phyloP scores from a whole-genome alignment of 306 rosid genomes.

The Cucurbita pepo region DNA sequence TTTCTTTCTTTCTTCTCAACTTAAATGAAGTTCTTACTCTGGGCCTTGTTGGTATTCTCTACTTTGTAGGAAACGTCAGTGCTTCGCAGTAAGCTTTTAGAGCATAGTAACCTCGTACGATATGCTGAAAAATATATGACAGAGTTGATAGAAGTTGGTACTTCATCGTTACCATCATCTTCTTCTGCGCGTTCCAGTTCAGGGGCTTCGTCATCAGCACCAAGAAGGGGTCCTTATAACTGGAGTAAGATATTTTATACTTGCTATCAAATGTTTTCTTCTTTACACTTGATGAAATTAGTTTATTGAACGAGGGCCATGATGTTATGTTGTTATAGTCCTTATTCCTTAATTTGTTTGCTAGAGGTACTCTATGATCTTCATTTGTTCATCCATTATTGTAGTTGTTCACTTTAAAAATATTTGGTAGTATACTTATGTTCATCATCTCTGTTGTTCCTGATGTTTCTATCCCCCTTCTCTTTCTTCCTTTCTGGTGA shows the following conservation, averaged over 20 bases:
- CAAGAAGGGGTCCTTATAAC: slow-evolving; percentile 44
- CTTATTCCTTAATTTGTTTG: neutral
- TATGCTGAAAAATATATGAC: slow-evolving; percentile 48
- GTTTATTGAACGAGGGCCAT: neutral
- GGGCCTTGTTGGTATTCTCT: slow-evolving; percentile 9
- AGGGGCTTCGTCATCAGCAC: slow-evolving; percentile 36
- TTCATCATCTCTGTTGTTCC: neutral
- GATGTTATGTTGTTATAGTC: neutral
- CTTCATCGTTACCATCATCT: slow-evolving; percentile 19
- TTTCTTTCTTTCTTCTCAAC: neutral
- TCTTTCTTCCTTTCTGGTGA: neutral
- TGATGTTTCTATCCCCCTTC: neutral
- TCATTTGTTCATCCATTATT: neutral
- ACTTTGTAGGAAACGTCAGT: slow-evolving; percentile 60
- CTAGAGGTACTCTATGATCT: too few relatives aligned
- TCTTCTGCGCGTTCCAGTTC: slow-evolving; percentile 29
- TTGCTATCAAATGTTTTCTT: neutral
- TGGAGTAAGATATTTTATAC: slow-evolving; percentile 39
- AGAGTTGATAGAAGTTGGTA: slow-evolving; percentile 33
- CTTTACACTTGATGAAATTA: neutral
- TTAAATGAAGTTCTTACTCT: neutral
- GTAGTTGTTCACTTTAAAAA: neutral
- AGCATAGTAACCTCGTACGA: slow-evolving; percentile 55
- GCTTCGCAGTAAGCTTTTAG: slow-evolving; percentile 49
- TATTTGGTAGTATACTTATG: neutral